These are phyloP conservation scores for Auricularia sp. DNA, from an alignment of 768 basidiomycete genomes.

Conservation along the genomic window DNA sequence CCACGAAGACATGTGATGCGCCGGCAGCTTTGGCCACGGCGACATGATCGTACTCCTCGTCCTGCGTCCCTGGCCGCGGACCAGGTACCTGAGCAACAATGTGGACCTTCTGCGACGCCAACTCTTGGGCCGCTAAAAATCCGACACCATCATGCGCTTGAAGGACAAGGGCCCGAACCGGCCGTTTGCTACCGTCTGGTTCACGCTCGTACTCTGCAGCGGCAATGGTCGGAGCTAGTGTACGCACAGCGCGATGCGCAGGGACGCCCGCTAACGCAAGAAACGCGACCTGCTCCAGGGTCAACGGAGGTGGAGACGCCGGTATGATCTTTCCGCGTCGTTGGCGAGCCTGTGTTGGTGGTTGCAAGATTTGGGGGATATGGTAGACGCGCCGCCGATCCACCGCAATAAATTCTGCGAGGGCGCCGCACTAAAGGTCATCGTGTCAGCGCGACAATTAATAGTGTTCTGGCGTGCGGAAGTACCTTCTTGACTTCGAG, in stretches of 20 bases:
- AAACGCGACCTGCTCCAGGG: conserved; percentile 68
- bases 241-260: conserved; percentile 75
- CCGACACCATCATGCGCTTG: conserved; percentile 67
- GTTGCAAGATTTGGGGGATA: conserved; percentile 42
- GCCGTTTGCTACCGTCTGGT: conserved; percentile 16
- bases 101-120: conserved; percentile 57
- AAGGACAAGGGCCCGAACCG: conserved; percentile 49
- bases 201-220: conserved; percentile 13
- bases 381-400: conserved; percentile 71
- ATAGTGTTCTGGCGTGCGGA: conserved; percentile 9
- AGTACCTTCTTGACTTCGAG: conserved; percentile 72
- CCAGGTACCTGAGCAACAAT: conserved; percentile 62
- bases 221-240: conserved; percentile 34
- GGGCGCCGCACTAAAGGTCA: conserved; percentile 57
- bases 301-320: conserved; percentile 21
- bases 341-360: conserved; percentile 23
- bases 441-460: conserved; percentile 8
- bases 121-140: conserved; percentile 69
- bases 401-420: conserved; percentile 80
- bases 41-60: conserved; percentile 6
- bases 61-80: conserved; percentile 24
- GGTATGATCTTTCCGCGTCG: conserved; percentile 5
- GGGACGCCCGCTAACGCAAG: conserved; percentile 70
- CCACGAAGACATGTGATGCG: neutral
- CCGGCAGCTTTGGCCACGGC: conserved; percentile 5